These are phyloP conservation scores for Solanum chiquidenum DNA, from an alignment of 257 asterid species.

Conservation along the genomic window DNA sequence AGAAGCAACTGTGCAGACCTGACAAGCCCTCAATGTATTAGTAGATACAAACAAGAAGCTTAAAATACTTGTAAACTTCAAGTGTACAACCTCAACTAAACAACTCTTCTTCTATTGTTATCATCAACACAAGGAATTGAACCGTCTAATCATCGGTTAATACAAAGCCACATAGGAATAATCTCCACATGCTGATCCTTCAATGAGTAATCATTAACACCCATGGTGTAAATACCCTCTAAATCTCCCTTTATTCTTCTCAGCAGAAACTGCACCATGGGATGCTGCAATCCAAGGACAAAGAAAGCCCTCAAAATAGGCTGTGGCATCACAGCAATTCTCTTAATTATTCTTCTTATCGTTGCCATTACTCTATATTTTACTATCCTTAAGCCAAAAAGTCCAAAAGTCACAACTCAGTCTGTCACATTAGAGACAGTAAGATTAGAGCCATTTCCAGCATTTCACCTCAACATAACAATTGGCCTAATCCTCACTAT, in stretches of 20 bases:
- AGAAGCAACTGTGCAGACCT: not conserved
- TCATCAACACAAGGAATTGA: not conserved
- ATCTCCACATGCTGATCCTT: not conserved
- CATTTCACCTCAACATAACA: slow-evolving; percentile 31
- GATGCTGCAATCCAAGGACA: not conserved
- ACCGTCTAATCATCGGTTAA: not conserved
- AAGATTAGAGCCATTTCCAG: slow-evolving; percentile 9
- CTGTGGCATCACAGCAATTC: slow-evolving; percentile 6
- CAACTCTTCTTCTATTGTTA: not conserved
- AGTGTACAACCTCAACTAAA: not conserved
- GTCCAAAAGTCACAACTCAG: slow-evolving; percentile 34
- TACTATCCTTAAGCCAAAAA: slow-evolving; percentile 38
- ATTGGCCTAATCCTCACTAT: slow-evolving; percentile 30
- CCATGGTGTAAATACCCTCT: not conserved
- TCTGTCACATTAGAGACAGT: slow-evolving; percentile 20
- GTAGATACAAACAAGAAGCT: not conserved
- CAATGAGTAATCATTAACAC: not conserved
- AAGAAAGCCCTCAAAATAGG: slow-evolving; percentile 35
- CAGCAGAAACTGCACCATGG: not conserved
- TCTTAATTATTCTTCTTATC: slow-evolving; percentile 6
- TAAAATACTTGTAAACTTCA: not conserved
- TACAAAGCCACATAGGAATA: not conserved
- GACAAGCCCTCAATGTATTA: not conserved
- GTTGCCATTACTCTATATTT: slow-evolving; percentile 16
- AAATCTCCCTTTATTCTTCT: not conserved